Percentiles rank a stretch among this genome's conserved stretches.
These are phyloP conservation scores for Tetrastigma voinierianum DNA, from an alignment of 164 flowering plant genomes.

Conservation along the genomic window DNA sequence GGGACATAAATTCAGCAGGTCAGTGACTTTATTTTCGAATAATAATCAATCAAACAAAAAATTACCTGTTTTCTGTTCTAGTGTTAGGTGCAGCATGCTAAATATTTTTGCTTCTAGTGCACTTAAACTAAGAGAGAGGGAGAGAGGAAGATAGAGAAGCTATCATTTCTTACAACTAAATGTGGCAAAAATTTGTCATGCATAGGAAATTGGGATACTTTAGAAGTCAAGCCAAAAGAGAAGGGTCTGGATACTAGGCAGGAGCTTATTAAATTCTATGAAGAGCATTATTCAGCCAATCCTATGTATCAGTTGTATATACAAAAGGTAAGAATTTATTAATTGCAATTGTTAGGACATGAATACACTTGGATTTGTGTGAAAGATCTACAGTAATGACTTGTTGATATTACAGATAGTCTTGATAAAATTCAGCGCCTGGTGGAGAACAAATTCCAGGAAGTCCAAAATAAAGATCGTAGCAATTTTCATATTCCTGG, in stretches of 20 bases:
- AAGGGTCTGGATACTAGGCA: conserved; percentile 75
- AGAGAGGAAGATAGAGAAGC: no score
- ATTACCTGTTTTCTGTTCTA: no score
- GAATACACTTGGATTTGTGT: neutral
- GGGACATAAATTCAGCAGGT: conserved; percentile 95
- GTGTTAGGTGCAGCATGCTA: no score
- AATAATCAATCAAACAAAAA: neutral
- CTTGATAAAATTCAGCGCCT: conserved; percentile 72
- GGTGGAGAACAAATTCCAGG: conserved; percentile 65
- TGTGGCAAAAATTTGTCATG: neutral
- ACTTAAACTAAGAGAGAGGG: no score
- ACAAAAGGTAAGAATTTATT: conserved; percentile 53
- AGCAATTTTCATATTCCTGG: conserved; percentile 49
- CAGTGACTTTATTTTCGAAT: conserved; percentile 3
- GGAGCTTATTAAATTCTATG: conserved; percentile 82
- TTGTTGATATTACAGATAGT: conserved; percentile 43
- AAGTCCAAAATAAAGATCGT: conserved; percentile 52
- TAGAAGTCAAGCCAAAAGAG: conserved; percentile 78
- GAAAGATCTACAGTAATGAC: neutral
- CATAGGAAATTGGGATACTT: conserved; percentile 94
- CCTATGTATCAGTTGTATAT: conserved; percentile 89
- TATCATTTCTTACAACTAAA: neutral
- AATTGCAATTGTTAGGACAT: neutral
- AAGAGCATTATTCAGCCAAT: conserved; percentile 83
- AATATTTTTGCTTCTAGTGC: no score